These are phyloP conservation scores for Jatropha podagrica DNA, from an alignment of 441 rosid genomes.

Conservation along the genomic window DNA sequence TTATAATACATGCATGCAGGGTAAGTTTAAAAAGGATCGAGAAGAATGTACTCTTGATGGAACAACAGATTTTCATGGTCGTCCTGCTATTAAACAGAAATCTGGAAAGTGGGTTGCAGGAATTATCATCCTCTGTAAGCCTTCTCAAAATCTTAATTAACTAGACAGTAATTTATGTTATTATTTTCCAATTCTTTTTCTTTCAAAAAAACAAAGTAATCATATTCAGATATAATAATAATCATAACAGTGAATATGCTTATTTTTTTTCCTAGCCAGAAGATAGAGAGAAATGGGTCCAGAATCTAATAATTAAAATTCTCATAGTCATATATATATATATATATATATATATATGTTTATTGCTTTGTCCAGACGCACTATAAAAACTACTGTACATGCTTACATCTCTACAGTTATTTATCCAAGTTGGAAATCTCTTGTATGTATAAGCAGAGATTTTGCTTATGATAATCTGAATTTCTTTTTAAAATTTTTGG, in stretches of 20 bases:
- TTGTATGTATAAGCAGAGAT: too few relatives aligned
- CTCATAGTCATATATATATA: background rate
- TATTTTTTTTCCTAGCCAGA: background rate
- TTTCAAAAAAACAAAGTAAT: background rate
- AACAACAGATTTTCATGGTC: conserved; percentile 66
- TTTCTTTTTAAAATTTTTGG: background rate
- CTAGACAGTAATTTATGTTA: background rate
- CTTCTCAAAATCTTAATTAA: background rate
- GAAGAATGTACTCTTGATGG: conserved; percentile 69
- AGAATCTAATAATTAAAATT: background rate
- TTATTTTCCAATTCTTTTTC: background rate
- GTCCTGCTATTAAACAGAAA: conserved; percentile 56
- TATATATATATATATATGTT: background rate
- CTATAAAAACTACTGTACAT: background rate
- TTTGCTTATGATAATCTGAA: too few relatives aligned
- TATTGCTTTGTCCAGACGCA: conserved; percentile 22
- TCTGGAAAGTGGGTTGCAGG: conserved; percentile 89
- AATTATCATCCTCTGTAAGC: conserved; percentile 68
- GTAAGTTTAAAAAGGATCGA: conserved; percentile 39
- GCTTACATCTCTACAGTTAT: background rate
- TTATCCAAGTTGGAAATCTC: background rate
- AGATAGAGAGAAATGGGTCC: conserved; percentile 1
- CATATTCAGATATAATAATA: conserved; percentile 14
- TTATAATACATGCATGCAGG: conserved; percentile 19
- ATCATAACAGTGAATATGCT: background rate